These are phyloP conservation scores for Linnemannia exigua DNA, from an alignment of 192 early-diverging fungal species.

Conservation along the genomic window DNA sequence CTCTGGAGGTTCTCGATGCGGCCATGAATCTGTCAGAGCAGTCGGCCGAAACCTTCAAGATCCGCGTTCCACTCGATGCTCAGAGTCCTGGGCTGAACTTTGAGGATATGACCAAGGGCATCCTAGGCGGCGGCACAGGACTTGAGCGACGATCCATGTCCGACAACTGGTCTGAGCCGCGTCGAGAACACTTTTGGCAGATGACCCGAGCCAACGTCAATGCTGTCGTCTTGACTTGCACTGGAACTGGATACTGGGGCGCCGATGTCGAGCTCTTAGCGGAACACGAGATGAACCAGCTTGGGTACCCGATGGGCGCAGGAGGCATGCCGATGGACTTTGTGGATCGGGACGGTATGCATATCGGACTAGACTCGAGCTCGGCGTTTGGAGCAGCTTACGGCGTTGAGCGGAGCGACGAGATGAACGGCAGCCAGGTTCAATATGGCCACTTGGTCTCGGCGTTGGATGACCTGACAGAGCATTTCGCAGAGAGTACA, in stretches of 20 bases:
- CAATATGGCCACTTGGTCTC: conserved; percentile 54
- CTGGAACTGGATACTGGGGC: conserved; percentile 39
- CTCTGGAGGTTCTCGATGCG: conserved; percentile 81
- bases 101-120: conserved; percentile 57
- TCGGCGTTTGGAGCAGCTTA: conserved; percentile 14
- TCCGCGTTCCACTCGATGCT: conserved; percentile 42
- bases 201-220: conserved; percentile 52
- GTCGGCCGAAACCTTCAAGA: conserved; percentile 49
- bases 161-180: conserved; percentile 26
- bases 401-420: background rate
- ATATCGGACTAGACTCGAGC: conserved; percentile 27
- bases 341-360: conserved; percentile 50
- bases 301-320: conserved; percentile 14
- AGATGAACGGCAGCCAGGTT: conserved; percentile 27
- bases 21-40: conserved; percentile 62
- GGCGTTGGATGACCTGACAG: conserved; percentile 44
- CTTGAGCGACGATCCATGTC: conserved; percentile 36
- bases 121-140: conserved; percentile 52
- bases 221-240: conserved; percentile 40
- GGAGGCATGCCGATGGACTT: conserved; percentile 23
- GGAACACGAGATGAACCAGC: conserved; percentile 35
- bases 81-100: conserved; percentile 45
- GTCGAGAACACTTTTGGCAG: conserved; percentile 54
- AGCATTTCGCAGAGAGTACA: conserved; percentile 53
- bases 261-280: conserved; percentile 36